Conservation (phyloP, 768 basidiomycete species). For the Suillus occidentalis region DNA sequence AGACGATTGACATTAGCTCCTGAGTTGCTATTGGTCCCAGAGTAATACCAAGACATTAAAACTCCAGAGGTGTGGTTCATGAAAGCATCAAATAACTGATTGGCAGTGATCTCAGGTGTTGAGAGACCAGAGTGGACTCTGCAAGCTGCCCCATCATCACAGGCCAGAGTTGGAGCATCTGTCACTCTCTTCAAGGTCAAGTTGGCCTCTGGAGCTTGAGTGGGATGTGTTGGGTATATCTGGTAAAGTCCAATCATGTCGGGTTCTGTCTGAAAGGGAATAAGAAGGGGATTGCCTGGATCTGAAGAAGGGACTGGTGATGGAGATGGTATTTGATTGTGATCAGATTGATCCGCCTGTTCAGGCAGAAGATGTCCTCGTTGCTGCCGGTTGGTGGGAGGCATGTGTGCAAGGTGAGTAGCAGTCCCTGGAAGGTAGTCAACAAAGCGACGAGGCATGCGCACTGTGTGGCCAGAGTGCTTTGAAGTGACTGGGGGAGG, state of each 20-base stretch:
- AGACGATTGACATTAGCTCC: too few species aligned
- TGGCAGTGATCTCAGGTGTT: too few species aligned
- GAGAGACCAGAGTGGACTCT: neutral
- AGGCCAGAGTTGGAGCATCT: neutral
- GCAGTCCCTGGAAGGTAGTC: neutral
- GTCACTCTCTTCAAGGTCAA: neutral
- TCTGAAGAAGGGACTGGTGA: neutral
- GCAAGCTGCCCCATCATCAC: neutral
- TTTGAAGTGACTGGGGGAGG: neutral
- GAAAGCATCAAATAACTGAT: too few species aligned
- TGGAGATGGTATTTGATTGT: neutral
- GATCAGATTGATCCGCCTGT: too few species aligned
- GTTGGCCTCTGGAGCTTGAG: neutral
- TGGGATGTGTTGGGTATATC: conserved; percentile 1
- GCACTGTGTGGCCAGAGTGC: neutral
- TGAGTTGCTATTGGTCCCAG: too few species aligned
- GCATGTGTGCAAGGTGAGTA: neutral
- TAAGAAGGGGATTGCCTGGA: neutral
- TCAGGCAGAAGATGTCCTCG: too few species aligned
- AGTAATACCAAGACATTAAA: too few species aligned
- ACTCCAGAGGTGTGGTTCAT: too few species aligned
- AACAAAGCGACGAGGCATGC: neutral
- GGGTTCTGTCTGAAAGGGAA: conserved; percentile 1
- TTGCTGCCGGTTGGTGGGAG: neutral
- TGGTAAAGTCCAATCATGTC: neutral